phyloP scores from a whole-genome alignment of 169 alveolate species.

The Eimeria falciformis region DNA sequence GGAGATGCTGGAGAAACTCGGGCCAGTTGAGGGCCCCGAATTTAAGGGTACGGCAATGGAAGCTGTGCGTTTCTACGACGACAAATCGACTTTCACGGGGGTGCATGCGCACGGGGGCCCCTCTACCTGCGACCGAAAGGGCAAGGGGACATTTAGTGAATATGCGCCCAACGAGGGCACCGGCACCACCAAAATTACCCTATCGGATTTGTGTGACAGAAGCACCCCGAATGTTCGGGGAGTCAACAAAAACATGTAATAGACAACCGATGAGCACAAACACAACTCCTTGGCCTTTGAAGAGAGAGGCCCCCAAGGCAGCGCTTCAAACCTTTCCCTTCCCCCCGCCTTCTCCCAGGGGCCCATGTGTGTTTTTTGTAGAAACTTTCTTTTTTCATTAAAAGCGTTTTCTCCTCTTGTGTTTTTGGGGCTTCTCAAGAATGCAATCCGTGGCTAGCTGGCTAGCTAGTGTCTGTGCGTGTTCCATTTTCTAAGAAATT shows the following conservation, averaged over 20 bases:
- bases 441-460: no score
- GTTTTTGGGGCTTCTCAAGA: no score
- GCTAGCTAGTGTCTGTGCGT: no score
- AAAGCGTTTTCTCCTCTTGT: no score
- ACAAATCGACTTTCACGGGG: slow-evolving; percentile 91
- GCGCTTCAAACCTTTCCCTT: no score
- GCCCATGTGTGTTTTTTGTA: no score
- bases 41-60: slow-evolving; percentile 92
- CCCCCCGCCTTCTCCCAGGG: no score
- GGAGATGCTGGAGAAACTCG: slow-evolving; percentile 66
- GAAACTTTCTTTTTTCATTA: no score
- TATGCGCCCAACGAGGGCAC: slow-evolving; percentile 47
- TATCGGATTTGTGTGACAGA: slow-evolving; percentile 72
- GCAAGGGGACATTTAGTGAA: neutral
- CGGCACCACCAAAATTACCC: neutral
- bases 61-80: slow-evolving; percentile 90
- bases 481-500: no score
- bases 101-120: slow-evolving; percentile 94
- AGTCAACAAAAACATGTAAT: slow-evolving; percentile 55
- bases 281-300: neutral
- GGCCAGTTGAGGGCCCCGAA: slow-evolving; percentile 89
- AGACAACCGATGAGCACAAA: neutral
- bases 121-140: slow-evolving; percentile 75
- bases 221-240: slow-evolving; percentile 63
- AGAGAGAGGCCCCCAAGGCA: no score